phyloP scores from a whole-genome alignment of 2,329 filamentous ascomycete species.

The Cladosporium phlei region DNA sequence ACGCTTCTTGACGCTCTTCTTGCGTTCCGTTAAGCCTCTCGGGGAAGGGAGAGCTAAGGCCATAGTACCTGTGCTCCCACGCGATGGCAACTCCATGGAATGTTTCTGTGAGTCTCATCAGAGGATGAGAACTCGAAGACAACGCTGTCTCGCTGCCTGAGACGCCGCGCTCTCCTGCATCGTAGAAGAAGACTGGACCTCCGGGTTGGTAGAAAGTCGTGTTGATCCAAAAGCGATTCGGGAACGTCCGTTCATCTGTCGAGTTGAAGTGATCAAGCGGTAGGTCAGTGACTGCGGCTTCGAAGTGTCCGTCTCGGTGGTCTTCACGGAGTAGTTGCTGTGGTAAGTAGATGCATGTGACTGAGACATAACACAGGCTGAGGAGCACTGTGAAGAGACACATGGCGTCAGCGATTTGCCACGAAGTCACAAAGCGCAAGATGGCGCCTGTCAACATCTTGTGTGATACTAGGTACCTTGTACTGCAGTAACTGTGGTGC shows the following conservation, averaged over 20 bases:
- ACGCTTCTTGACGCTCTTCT: conserved; percentile 18
- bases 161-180: conserved; percentile 18
- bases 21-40: conserved; percentile 11
- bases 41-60: conserved; percentile 17
- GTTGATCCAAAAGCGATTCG: conserved; percentile 20
- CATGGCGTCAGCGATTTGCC: too few relatives aligned
- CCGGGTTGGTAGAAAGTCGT: conserved; percentile 17
- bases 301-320: not conserved
- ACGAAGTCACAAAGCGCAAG: too few relatives aligned
- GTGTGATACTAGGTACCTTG: too few relatives aligned
- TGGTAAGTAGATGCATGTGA: not conserved
- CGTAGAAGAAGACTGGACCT: conserved; percentile 21
- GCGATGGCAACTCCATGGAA: conserved; percentile 20
- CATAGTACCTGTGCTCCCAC: conserved; percentile 23
- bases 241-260: conserved; percentile 16
- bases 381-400: too few relatives aligned
- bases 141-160: not conserved
- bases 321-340: too few relatives aligned
- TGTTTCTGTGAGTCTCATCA: conserved; percentile 16
- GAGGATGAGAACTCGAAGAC: conserved; percentile 6
- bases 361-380: not conserved
- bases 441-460: too few relatives aligned
- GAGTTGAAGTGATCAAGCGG: conserved; percentile 23
- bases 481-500: too few relatives aligned
- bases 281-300: conserved; percentile 7